Evolutionary conservation across 495 filamentous ascomycete genomes (phyloP), one percentile per base, ranked within the genome.

Genomic region (Choiromyces venosus): DNA sequence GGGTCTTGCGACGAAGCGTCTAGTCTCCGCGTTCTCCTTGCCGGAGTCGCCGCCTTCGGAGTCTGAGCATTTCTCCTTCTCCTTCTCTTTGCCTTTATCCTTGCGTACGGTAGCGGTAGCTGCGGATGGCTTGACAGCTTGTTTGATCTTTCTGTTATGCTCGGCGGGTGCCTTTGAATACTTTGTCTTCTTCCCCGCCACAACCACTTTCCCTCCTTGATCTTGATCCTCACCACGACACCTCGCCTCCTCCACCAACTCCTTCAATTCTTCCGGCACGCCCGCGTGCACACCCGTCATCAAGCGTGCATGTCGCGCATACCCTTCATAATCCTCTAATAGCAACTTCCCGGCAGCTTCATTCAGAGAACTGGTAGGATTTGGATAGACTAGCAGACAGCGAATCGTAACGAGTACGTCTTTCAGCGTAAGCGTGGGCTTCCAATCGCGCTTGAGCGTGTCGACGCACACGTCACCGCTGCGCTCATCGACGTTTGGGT

Each of bases 381-480:
- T 92, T 9, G 90, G 90, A 67, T 90, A 85, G 68, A 92, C 89
- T n/a, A 92, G 84, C 44, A 92, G 85, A 82, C 90, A 92, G 5
- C 86, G 87, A 56, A 92, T 91, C 0, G 89, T 91, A 70, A 90
- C 80, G 42, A 91, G 80, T 9, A 91, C 87, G 83, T 91, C 89
- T 65, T 87, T 84, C 40, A 92, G 76, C 12, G 87, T 90, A 69
- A 91, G 76, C 25, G 82, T 86, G 10, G 85, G 80, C 46, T 87
- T 83, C 90, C 90, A 92, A 79, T 91, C 90, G 36, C 88, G 83
- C 81, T 92, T 92, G 25, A 92, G 79, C 8, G 90, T 92, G 80
- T 91, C 90, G 42, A 92, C 89, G 73, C 90, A 92, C 12, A 92
- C 88, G 25, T 86, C 86, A 0, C 90, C 90, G 4, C 87, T 87